phyloP scores from a whole-genome alignment of 1,284 basidiomycete species.

The Sphaerobolus stellatus region DNA sequence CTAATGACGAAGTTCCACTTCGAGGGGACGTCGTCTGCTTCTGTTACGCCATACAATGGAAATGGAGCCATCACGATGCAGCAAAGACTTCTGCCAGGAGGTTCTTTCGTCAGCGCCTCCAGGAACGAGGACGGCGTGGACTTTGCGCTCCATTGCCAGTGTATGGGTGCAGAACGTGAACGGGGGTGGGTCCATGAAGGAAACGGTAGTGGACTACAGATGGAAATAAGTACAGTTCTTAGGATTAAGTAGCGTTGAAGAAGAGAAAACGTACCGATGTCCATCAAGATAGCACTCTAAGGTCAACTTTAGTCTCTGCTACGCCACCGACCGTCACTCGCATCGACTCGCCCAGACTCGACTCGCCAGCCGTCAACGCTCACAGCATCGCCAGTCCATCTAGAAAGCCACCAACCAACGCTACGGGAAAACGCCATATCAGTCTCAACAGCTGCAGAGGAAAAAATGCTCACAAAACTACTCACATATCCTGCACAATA shows the following conservation, averaged over 20 bases:
- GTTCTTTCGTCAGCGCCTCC: conserved; percentile 52
- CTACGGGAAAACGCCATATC: conserved; percentile 40
- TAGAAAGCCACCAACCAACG: conserved; percentile 89
- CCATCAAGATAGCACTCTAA: conserved; percentile 97
- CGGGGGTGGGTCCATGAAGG: conserved; percentile 68
- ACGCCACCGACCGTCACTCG: conserved; percentile 90
- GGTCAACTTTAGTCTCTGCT: conserved; percentile 90
- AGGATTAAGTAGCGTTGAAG: too few species aligned
- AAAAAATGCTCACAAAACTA: background rate
- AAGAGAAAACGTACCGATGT: conserved; percentile 96
- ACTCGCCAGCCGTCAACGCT: conserved; percentile 86
- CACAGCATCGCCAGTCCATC: conserved; percentile 97
- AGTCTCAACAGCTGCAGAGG: too few species aligned
- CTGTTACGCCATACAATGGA: too few species aligned
- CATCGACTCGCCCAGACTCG: conserved; percentile 78
- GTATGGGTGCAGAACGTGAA: conserved; percentile 80
- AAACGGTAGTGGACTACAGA: conserved; percentile 93
- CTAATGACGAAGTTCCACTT: too few species aligned
- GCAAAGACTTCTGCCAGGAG: too few species aligned
- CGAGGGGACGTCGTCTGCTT: too few species aligned
- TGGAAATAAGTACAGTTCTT: too few species aligned
- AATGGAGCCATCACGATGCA: too few species aligned
- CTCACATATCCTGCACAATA: conserved; percentile 65
- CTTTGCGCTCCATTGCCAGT: conserved; percentile 92
- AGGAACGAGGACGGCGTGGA: conserved; percentile 82